Evolutionary conservation across 305 asterid species (phyloP).

Genomic region (Petunia hybrid): DNA sequence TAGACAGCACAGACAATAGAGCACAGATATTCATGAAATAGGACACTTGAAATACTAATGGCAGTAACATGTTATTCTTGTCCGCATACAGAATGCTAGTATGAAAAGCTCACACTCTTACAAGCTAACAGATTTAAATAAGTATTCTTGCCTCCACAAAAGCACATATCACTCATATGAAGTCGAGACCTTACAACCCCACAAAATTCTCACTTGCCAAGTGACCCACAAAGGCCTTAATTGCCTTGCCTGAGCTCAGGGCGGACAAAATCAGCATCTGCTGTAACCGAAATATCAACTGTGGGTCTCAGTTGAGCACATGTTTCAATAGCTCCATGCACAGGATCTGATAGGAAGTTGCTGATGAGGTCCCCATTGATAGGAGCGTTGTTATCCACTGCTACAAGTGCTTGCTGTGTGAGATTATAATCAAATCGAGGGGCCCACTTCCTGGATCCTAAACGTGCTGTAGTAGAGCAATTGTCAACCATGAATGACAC

Average conservation of each 20-base stretch:
- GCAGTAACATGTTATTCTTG: too few relatives aligned
- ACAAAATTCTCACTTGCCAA: background rate
- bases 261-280: slow-evolving; percentile 94
- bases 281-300: slow-evolving; percentile 90
- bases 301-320: slow-evolving; percentile 95
- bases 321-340: slow-evolving; percentile 83
- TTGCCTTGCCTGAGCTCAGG: slow-evolving; percentile 81
- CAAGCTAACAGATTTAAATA: background rate
- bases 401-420: slow-evolving; percentile 92
- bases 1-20: too few relatives aligned
- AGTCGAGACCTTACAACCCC: background rate
- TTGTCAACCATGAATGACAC: slow-evolving; percentile 98
- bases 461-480: slow-evolving; percentile 92
- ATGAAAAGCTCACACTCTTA: background rate
- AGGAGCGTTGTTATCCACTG: slow-evolving; percentile 69
- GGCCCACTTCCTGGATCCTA: slow-evolving; percentile 97
- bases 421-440: slow-evolving; percentile 88
- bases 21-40: too few relatives aligned
- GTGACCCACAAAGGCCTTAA: slow-evolving; percentile 35
- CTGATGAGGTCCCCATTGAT: slow-evolving; percentile 83
- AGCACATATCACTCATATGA: background rate
- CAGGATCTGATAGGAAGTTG: slow-evolving; percentile 86
- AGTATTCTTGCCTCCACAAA: background rate
- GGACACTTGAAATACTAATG: too few relatives aligned
- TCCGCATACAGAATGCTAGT: background rate